Evolutionary conservation across 2,329 filamentous ascomycete species (phyloP).

Genomic region (Pseudopyricularia cyperi): DNA sequence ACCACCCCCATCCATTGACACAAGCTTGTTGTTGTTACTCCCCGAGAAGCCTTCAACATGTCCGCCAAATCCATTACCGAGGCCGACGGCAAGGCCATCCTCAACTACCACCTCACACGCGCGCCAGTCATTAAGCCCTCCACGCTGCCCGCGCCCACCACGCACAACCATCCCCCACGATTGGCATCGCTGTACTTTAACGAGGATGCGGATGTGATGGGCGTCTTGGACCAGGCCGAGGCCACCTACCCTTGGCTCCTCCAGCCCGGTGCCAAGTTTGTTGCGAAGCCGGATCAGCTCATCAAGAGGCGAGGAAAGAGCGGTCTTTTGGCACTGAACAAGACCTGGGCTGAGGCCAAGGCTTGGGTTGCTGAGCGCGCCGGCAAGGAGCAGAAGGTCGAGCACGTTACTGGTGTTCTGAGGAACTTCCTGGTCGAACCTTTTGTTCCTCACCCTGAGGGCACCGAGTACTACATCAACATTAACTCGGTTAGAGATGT

Average conservation of each 20-base stretch:
- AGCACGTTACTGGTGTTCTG: conserved; percentile 78
- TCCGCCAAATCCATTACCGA: conserved; percentile 96
- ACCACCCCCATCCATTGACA: neutral
- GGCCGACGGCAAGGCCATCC: conserved; percentile 99
- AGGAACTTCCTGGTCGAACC: conserved; percentile 97
- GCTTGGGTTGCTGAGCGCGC: conserved; percentile 89
- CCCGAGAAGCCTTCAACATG: conserved; percentile 37
- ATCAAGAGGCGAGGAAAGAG: conserved; percentile 99
- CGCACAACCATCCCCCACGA: conserved; percentile 85
- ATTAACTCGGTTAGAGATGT: conserved; percentile 99
- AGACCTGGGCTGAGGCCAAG: conserved; percentile 87
- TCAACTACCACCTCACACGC: conserved; percentile 99
- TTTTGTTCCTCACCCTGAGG: conserved; percentile 88
- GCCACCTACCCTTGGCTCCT: conserved; percentile 94
- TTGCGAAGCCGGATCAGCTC: conserved; percentile 98
- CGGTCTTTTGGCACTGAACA: conserved; percentile 90
- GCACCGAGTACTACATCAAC: conserved; percentile 99
- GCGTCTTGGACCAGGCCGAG: conserved; percentile 90
- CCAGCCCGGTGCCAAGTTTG: conserved; percentile 72
- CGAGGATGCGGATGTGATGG: conserved; percentile 69
- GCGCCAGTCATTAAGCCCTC: conserved; percentile 96
- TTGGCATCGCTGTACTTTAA: conserved; percentile 89
- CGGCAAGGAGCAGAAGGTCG: conserved; percentile 84
- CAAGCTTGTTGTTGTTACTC: neutral
- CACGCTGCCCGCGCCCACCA: conserved; percentile 69